A percentile compares a stretch with the other conserved stretches of the same genome.
These are phyloP conservation scores for Sordariomycetes sp. DNA, from an alignment of 2,329 filamentous ascomycete genomes.

Conservation along the genomic window DNA sequence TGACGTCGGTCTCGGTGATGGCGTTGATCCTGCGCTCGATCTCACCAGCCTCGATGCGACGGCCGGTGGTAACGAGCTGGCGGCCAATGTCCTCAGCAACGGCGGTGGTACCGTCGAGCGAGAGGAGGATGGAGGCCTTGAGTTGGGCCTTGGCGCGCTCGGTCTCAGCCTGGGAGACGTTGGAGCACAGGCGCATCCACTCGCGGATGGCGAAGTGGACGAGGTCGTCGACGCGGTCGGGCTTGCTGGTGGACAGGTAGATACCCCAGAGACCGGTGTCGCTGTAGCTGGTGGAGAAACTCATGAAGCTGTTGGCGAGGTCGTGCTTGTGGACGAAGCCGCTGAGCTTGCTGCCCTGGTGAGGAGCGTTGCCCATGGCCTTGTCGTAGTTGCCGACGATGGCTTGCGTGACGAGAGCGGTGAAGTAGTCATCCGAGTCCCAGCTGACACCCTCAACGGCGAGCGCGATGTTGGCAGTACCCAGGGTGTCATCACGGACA, in stretches of 20 bases:
- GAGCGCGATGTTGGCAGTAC: conserved; percentile 94
- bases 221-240: conserved; percentile 82
- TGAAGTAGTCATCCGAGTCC: conserved; percentile 99
- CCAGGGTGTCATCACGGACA: conserved; percentile 91
- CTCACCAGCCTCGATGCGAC: conserved; percentile 83
- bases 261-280: conserved; percentile 99
- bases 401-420: conserved; percentile 91
- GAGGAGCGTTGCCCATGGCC: conserved; percentile 93
- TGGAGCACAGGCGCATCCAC: conserved; percentile 90
- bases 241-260: conserved; percentile 90
- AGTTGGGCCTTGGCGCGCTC: conserved; percentile 99
- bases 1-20: conserved; percentile 93
- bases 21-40: conserved; percentile 84
- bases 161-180: conserved; percentile 80
- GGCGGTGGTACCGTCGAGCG: conserved; percentile 93
- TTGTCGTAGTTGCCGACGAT: conserved; percentile 99
- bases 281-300: conserved; percentile 98
- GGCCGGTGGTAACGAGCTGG: conserved; percentile 95
- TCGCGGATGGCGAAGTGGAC: conserved; percentile 97
- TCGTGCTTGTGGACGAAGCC: conserved; percentile 88
- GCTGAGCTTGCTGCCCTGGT: conserved; percentile 97
- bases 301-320: conserved; percentile 99
- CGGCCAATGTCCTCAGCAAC: conserved; percentile 97
- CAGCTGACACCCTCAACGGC: conserved; percentile 99
- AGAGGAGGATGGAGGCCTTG: conserved; percentile 95